A percentile compares a stretch with the other conserved stretches of the same genome.
Conservation (phyloP, 306 rosid species). For the Prunus mume region DNA sequence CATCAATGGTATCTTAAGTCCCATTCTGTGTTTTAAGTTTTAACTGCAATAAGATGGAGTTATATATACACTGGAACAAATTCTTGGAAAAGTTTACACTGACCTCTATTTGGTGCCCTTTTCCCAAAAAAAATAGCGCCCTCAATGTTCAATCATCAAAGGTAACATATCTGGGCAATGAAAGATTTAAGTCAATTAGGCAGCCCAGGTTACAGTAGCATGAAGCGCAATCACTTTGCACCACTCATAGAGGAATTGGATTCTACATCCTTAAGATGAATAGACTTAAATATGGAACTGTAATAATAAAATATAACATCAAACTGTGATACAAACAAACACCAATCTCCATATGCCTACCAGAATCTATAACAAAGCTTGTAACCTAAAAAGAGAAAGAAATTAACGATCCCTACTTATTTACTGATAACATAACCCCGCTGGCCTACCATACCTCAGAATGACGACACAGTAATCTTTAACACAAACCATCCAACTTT, state of each 20-base stretch:
- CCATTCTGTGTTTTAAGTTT: not conserved
- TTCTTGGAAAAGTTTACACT: not conserved
- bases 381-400: not conserved
- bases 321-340: not conserved
- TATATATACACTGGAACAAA: not conserved
- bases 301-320: not conserved
- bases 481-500: not conserved
- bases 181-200: not conserved
- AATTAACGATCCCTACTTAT: not conserved
- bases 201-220: not conserved
- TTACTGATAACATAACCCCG: not conserved
- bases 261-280: not conserved
- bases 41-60: not conserved
- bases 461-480: not conserved
- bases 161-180: not conserved
- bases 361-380: too few species aligned
- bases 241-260: not conserved
- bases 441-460: not conserved
- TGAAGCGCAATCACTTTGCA: not conserved
- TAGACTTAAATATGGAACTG: not conserved
- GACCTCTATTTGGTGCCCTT: not conserved
- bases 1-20: slow-evolving; percentile 2
- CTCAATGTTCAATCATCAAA: not conserved
- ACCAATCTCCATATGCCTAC: not conserved
- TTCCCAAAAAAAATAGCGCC: not conserved